Percentiles rank a stretch among this genome's conserved stretches.
Conservation (phyloP, 805 yeast species). For the Ogataea wickerhamii region DNA sequence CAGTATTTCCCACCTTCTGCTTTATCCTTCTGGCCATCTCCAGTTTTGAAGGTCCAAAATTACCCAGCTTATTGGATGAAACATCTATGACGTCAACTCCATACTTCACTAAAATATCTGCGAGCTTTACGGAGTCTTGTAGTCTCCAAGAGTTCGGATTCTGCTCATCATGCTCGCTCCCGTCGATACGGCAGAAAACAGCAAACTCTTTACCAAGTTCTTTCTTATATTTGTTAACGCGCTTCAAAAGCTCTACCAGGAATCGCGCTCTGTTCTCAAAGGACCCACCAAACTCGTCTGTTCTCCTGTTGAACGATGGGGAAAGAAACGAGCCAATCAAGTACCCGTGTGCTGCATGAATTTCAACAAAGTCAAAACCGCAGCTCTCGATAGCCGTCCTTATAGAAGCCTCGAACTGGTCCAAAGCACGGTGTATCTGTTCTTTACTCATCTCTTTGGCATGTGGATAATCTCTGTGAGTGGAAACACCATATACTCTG, state of each 20-base stretch:
- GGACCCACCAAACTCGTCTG: conserved; percentile 62
- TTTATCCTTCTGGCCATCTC: conserved; percentile 42
- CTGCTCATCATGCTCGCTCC: conserved; percentile 38
- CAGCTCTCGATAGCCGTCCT: conserved; percentile 45
- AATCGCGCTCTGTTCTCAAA: conserved; percentile 55
- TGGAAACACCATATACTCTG: conserved; percentile 43
- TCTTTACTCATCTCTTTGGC: conserved; percentile 43
- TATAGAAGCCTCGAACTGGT: conserved; percentile 44
- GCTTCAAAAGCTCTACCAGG: conserved; percentile 43
- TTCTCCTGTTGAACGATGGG: conserved; percentile 45
- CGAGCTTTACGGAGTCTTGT: conserved; percentile 42
- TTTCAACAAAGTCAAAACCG: conserved; percentile 61
- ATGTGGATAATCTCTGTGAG: conserved; percentile 16
- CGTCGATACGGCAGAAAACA: conserved; percentile 46
- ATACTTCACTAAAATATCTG: conserved; percentile 34
- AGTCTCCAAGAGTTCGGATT: conserved; percentile 40
- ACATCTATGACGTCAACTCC: conserved; percentile 54
- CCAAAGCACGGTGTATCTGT: conserved; percentile 40
- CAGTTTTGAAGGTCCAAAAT: neutral
- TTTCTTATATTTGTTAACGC: conserved; percentile 38
- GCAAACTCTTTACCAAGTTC: conserved; percentile 34
- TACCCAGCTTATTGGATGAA: conserved; percentile 31
- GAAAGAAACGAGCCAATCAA: conserved; percentile 48
- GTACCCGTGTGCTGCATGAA: conserved; percentile 66
- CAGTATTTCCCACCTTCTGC: conserved; percentile 40